Conservation (phyloP, 2,329 filamentous ascomycete genomes). For the Venturia carpophila region DNA sequence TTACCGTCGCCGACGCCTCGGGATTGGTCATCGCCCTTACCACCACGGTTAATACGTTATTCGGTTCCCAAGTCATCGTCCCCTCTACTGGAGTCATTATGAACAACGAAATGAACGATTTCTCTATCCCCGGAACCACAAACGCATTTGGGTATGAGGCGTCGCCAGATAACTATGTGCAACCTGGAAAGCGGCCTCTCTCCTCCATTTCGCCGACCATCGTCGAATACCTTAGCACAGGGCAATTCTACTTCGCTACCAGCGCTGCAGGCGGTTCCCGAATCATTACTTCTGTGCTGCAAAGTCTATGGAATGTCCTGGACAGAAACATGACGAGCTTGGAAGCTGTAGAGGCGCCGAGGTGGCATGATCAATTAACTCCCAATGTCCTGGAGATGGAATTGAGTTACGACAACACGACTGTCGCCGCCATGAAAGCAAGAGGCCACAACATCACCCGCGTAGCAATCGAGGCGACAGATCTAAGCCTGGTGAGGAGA, state of each 20-base stretch:
- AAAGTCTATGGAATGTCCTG: conserved; percentile 64
- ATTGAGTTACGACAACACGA: conserved; percentile 57
- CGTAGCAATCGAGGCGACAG: conserved; percentile 55
- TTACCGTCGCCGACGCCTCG: conserved; percentile 61
- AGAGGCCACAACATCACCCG: conserved; percentile 66
- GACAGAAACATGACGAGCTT: conserved; percentile 54
- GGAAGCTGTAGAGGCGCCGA: conserved; percentile 56
- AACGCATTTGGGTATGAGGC: conserved; percentile 86
- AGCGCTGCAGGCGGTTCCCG: conserved; percentile 74
- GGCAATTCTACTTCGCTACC: conserved; percentile 58
- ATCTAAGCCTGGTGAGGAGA: conserved; percentile 62
- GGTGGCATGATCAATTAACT: conserved; percentile 75
- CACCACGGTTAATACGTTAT: conserved; percentile 81
- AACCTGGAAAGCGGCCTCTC: conserved; percentile 71
- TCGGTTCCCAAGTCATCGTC: conserved; percentile 71
- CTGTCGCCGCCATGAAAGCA: conserved; percentile 53
- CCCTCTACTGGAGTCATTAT: conserved; percentile 80
- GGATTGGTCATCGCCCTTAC: conserved; percentile 76
- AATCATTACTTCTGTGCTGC: conserved; percentile 74
- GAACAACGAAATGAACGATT: conserved; percentile 58
- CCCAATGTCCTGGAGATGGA: conserved; percentile 65
- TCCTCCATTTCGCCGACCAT: conserved; percentile 78
- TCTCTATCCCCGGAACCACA: conserved; percentile 67
- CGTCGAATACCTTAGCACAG: conserved; percentile 54
- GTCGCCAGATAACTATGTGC: conserved; percentile 71